A percentile compares a stretch with the other conserved stretches of the same genome.
Conservation (phyloP, 176 grass and related monocot species). For the Dactylis glomerata region DNA sequence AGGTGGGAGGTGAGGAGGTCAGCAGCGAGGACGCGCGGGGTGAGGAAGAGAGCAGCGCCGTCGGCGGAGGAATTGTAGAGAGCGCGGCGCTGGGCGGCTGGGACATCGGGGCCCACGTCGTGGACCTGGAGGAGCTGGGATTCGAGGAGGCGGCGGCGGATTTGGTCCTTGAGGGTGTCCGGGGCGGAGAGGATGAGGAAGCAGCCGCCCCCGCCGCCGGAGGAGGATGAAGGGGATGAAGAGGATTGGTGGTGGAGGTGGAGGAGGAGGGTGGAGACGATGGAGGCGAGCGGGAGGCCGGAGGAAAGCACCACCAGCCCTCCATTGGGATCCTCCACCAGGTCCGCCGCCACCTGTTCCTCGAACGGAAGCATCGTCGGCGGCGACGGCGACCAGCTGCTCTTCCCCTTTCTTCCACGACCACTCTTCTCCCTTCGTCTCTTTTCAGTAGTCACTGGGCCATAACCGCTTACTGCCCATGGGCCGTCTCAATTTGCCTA, state of each 20-base stretch:
- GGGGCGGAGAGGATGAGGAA: constrained; percentile 77
- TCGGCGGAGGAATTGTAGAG: constrained; percentile 57
- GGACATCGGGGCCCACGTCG: constrained; percentile 60
- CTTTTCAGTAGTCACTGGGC: background rate
- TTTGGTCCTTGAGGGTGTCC: constrained; percentile 54
- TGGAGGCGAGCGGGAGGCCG: constrained; percentile 60
- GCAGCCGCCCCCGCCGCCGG: constrained; percentile 21
- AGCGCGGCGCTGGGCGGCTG: constrained; percentile 60
- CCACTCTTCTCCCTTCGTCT: background rate
- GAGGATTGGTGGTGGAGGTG: constrained; percentile 54
- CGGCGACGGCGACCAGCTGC: background rate
- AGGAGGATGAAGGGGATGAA: constrained; percentile 32
- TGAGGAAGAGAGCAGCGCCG: constrained; percentile 58
- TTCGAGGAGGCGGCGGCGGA: constrained; percentile 43
- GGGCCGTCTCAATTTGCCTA: background rate
- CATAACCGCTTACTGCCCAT: background rate
- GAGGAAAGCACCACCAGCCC: constrained; percentile 72
- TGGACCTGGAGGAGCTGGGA: constrained; percentile 33
- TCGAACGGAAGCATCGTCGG: constrained; percentile 56
- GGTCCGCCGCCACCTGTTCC: constrained; percentile 70
- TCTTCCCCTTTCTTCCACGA: background rate
- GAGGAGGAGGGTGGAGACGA: constrained; percentile 59
- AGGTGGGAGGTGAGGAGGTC: constrained; percentile 89
- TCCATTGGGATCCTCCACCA: constrained; percentile 81
- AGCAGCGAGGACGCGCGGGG: constrained; percentile 74